phyloP scores from a whole-genome alignment of 2,329 filamentous ascomycete species.

The Epichloe sibirici region DNA sequence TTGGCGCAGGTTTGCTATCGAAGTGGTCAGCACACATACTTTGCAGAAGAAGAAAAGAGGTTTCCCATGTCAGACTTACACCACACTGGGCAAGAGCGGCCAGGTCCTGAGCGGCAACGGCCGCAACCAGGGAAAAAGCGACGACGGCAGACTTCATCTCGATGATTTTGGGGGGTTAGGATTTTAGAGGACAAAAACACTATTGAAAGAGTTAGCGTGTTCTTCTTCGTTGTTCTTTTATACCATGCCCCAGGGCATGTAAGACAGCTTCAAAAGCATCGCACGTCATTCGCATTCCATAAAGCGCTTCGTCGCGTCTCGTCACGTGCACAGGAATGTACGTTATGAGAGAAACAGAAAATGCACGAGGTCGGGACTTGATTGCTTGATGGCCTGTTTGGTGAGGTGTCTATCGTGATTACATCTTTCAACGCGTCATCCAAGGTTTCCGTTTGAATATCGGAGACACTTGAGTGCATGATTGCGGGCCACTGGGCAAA shows the following conservation, averaged over 20 bases:
- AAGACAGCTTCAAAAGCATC: background rate
- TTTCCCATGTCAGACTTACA: conserved; percentile 27
- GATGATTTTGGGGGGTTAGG: conserved; percentile 9
- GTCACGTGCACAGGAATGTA: background rate
- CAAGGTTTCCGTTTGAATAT: background rate
- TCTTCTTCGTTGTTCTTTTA: too few species aligned
- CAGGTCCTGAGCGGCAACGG: conserved; percentile 29
- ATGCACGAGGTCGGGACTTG: background rate
- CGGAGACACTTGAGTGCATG: background rate
- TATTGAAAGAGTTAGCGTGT: background rate
- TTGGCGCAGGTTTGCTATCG: conserved; percentile 35
- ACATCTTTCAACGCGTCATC: background rate
- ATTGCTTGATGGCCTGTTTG: background rate
- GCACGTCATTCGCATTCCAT: background rate
- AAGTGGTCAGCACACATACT: conserved; percentile 5
- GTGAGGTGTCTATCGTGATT: background rate
- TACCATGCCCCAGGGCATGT: too few species aligned
- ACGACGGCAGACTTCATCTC: conserved; percentile 40
- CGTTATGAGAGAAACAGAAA: too few species aligned
- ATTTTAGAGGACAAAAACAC: background rate
- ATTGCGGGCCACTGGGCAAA: background rate
- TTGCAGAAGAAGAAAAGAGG: too few species aligned
- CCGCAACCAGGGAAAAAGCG: conserved; percentile 28
- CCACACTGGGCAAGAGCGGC: conserved; percentile 35
- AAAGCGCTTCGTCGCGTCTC: background rate